Evolutionary conservation across 1,284 basidiomycete species (phyloP).

Genomic region (Cutaneotrichosporon sp.): DNA sequence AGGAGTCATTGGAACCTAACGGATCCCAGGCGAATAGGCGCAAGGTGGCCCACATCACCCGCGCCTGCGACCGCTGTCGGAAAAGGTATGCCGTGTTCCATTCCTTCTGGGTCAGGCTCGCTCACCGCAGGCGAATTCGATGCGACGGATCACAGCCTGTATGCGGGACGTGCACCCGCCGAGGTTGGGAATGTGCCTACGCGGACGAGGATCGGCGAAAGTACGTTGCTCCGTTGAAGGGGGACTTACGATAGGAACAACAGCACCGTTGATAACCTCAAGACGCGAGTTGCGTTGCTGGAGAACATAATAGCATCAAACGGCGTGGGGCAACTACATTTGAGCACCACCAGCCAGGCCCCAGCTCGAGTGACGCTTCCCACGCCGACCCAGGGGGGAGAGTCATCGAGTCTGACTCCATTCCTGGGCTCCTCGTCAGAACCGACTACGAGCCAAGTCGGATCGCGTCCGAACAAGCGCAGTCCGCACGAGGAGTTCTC

Average conservation of each 20-base stretch:
- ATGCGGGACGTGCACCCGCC: constrained; percentile 11
- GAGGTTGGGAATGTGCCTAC: constrained; percentile 18
- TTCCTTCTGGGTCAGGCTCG: neutral
- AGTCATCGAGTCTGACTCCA: neutral
- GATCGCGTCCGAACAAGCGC: neutral
- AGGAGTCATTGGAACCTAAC: neutral
- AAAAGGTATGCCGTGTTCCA: constrained; percentile 14
- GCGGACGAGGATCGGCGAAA: constrained; percentile 24
- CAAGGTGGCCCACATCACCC: neutral
- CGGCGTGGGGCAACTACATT: too few relatives aligned
- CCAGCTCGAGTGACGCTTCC: too few relatives aligned
- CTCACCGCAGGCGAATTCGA: constrained; percentile 1
- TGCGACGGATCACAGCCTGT: neutral
- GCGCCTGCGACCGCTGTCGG: constrained; percentile 22
- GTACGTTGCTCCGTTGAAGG: constrained; percentile 10
- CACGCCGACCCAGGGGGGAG: too few relatives aligned
- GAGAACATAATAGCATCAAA: neutral
- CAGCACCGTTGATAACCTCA: neutral
- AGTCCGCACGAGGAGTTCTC: neutral
- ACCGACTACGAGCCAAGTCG: neutral
- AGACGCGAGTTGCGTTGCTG: neutral
- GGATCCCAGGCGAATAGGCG: neutral
- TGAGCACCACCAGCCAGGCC: too few relatives aligned
- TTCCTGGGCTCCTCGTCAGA: neutral
- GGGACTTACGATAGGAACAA: neutral